Evolutionary conservation across 192 early-diverging fungal species (phyloP).

Genomic region (Linnemannia schmuckeri): DNA sequence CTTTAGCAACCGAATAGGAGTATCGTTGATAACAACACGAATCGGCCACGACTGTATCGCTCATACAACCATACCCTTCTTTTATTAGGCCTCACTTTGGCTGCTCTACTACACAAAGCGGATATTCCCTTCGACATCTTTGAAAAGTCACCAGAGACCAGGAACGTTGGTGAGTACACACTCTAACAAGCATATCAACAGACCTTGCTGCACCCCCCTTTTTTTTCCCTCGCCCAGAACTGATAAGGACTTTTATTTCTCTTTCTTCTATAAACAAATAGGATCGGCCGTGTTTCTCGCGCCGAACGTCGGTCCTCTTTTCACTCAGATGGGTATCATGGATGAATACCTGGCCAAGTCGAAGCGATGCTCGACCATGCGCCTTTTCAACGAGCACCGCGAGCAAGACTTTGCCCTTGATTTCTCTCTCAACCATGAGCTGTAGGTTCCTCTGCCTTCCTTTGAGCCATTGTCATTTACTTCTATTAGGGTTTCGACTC

Average conservation of each 20-base stretch:
- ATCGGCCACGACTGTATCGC: too few relatives aligned
- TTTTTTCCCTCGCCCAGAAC: not conserved
- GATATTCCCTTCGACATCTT: not conserved
- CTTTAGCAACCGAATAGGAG: too few relatives aligned
- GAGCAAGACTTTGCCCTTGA: not conserved
- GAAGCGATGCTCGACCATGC: not conserved
- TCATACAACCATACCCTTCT: too few relatives aligned
- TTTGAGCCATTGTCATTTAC: too few relatives aligned
- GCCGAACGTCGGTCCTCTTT: constrained; percentile 3
- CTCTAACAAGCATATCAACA: too few relatives aligned
- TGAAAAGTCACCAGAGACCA: not conserved
- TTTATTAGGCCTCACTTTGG: not conserved
- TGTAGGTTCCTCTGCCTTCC: not conserved
- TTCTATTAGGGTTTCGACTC: too few relatives aligned
- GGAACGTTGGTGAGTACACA: not conserved
- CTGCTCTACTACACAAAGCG: not conserved
- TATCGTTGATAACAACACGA: too few relatives aligned
- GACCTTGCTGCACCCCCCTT: too few relatives aligned
- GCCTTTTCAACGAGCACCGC: not conserved
- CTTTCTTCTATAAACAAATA: not conserved
- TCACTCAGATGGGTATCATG: constrained; percentile 4
- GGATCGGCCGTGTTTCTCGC: not conserved
- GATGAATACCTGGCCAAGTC: not conserved
- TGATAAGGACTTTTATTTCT: too few relatives aligned
- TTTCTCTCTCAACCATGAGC: not conserved